Evolutionary conservation across 805 yeast species (phyloP).

Genomic region (Brettanomyces custersianus): DNA sequence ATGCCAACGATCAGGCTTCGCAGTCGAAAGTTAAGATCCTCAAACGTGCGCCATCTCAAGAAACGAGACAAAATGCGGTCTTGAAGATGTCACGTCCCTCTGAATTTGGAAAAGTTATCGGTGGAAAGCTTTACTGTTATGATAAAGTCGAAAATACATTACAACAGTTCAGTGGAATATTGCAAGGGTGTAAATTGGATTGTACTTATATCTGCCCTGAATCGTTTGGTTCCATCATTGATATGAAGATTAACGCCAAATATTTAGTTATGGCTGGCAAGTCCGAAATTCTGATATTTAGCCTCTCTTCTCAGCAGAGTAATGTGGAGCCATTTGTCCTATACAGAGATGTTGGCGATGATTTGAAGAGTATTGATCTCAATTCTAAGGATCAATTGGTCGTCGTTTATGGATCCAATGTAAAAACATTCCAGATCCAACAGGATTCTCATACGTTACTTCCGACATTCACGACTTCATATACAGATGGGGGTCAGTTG

Average conservation of each 20-base stretch:
- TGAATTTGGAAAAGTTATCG: slow-evolving; percentile 6
- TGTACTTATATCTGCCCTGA: slow-evolving; percentile 4
- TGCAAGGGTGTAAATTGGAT: no score
- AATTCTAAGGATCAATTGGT: slow-evolving; percentile 10
- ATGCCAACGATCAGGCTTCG: background rate
- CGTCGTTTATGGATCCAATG: slow-evolving; percentile 9
- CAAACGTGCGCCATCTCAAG: background rate
- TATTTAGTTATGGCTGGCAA: slow-evolving; percentile 10
- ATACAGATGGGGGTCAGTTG: slow-evolving; percentile 10
- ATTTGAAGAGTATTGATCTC: slow-evolving; percentile 12
- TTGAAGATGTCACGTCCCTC: slow-evolving; percentile 1
- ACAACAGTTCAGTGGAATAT: slow-evolving; percentile 3
- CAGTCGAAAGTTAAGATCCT: background rate
- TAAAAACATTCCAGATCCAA: slow-evolving; percentile 13
- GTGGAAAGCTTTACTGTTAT: slow-evolving; percentile 11
- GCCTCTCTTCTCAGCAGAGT: background rate
- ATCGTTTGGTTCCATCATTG: slow-evolving; percentile 6
- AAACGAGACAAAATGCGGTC: background rate
- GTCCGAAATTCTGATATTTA: slow-evolving; percentile 9
- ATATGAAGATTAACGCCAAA: slow-evolving; percentile 9
- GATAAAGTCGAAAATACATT: slow-evolving; percentile 13
- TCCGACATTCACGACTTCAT: slow-evolving; percentile 10
- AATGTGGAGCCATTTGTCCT: background rate
- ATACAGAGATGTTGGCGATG: slow-evolving; percentile 8
- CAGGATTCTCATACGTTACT: slow-evolving; percentile 7